Evolutionary conservation across 345 rosid genomes (phyloP), one percentile per base, ranked within the genome.

Genomic region (Excoecaria agallocha): DNA sequence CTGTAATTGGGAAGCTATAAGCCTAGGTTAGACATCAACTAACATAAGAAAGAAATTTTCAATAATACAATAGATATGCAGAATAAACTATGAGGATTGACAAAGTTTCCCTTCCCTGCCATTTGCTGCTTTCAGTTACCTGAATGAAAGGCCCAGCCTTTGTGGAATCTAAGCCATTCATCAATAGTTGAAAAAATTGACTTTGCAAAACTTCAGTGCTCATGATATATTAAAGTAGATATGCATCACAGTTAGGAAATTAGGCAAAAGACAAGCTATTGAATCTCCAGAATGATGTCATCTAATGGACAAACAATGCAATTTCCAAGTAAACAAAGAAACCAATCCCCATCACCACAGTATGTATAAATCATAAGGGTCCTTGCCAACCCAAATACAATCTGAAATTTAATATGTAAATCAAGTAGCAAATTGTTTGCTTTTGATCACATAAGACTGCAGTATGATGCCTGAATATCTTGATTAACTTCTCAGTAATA

Each of bases 101-200:
- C 15, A n/a, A 54, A 64, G 71, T 58, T 68, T 43, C 39, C 37
- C 54, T 39, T 66, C 70, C 39, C 58, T 38, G 24, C 37, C 8
- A 10, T 50, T 67, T 48, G 7, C 56, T 67, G 35, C 70, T 67
- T 61, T 43, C 13, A 49, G 12, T 65, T 43, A 35, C 43, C 16
- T 3, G 51, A 6, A 58, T 43, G 50, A 45, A 71, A 38, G 55
- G 65, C 24, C n/a, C 57, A 67, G 12, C 20, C 39, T 19, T 48
- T 46, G 15, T 56, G 37, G 72, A 37, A 45, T 48, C 37, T n/a
- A 20, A 66, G 2, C 39, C 20, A 67, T 48, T 67, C 56, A 48
- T 43, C 52, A 67, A 48, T 46, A 22, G 25, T 20, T 24, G 70
- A 10, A 46, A 46, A n/a, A 67, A 46, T 30, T 12, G 10, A 67